Conservation (phyloP, 1,284 basidiomycete species). For the Bjerkandera adusta region DNA sequence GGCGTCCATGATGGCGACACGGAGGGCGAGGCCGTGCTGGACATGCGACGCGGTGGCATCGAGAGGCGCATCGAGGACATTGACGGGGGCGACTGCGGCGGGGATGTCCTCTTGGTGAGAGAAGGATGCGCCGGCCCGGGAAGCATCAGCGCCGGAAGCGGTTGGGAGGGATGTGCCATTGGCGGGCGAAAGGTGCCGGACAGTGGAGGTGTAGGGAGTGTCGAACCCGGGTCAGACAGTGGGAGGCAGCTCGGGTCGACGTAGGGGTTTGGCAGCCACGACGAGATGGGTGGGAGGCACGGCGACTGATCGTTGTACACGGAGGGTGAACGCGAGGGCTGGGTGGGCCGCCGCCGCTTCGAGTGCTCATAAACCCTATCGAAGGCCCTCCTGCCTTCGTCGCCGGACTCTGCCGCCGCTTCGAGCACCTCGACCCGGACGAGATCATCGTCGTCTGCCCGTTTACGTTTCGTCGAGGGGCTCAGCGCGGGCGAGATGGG, state of each 20-base stretch:
- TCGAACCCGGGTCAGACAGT: conserved; percentile 21
- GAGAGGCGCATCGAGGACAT: conserved; percentile 7
- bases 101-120: background rate
- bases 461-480: conserved; percentile 18
- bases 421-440: conserved; percentile 7
- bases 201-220: conserved; percentile 47
- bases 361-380: background rate
- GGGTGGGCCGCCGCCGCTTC: background rate
- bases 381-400: conserved; percentile 10
- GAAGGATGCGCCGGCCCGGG: conserved; percentile 32
- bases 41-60: conserved; percentile 9
- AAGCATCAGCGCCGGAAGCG: conserved; percentile 36
- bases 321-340: background rate
- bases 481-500: conserved; percentile 4
- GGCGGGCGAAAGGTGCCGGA: conserved; percentile 35
- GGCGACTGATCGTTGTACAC: conserved; percentile 22
- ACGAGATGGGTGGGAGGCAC: conserved; percentile 44
- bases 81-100: background rate
- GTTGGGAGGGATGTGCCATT: conserved; percentile 16
- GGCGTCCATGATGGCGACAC: conserved; percentile 48
- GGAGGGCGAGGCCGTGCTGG: conserved; percentile 18
- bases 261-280: conserved; percentile 41
- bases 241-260: conserved; percentile 31
- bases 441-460: conserved; percentile 11
- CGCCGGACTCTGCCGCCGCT: conserved; percentile 20